Conservation (phyloP, 345 rosid genomes). For the Physaria fendleri region DNA sequence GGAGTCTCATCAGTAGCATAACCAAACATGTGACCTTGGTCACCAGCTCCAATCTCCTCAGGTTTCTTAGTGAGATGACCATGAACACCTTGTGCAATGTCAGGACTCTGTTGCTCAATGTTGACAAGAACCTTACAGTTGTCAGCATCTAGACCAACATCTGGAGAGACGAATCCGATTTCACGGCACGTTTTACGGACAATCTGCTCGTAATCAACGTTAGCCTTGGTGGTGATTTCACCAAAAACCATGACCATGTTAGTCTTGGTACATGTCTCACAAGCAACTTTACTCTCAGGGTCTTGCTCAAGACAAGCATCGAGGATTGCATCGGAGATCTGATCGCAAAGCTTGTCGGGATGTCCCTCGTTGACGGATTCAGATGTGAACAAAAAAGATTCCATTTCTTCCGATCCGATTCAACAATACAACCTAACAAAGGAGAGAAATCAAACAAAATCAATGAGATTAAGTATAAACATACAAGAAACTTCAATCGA, state of each 20-base stretch:
- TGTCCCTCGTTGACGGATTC: conserved; percentile 79
- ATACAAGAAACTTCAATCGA: neutral
- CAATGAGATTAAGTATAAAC: neutral
- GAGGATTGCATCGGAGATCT: conserved; percentile 63
- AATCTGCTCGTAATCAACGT: conserved; percentile 59
- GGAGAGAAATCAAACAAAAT: neutral
- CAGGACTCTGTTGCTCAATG: conserved; percentile 73
- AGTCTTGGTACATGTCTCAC: conserved; percentile 73
- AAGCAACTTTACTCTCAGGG: conserved; percentile 71
- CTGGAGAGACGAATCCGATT: conserved; percentile 51
- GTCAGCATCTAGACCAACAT: conserved; percentile 65
- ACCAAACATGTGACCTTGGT: conserved; percentile 74
- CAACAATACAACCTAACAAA: neutral
- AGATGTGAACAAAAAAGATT: conserved; percentile 64
- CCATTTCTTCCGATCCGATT: conserved; percentile 37
- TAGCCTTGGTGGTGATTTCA: conserved; percentile 65
- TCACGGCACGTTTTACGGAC: conserved; percentile 64
- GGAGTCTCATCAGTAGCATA: conserved; percentile 74
- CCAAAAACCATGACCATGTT: conserved; percentile 82
- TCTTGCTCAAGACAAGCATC: conserved; percentile 65
- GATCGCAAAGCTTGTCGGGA: conserved; percentile 77
- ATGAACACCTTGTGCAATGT: conserved; percentile 67
- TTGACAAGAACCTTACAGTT: conserved; percentile 61
- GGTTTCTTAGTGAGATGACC: conserved; percentile 63
- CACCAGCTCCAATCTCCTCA: conserved; percentile 72